A percentile compares a stretch with the other conserved stretches of the same genome.
Evolutionary conservation across 345 rosid genomes (phyloP).

Genomic region (rapeseed (Brassica napus)): Da-Ae NC_063438.1:7577501-7578000

Average conservation of each 20-base stretch:
- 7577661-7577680: background rate
- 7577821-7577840: conserved; percentile 1
- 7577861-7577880: background rate
- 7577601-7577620: conserved; percentile 12
- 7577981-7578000: background rate
- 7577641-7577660: background rate
- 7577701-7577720: conserved; percentile 7
- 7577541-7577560: conserved; percentile 16
- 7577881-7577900: background rate
- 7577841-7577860: background rate
- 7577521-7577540: conserved; percentile 19
- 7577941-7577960: conserved; percentile 9
- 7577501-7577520: conserved; percentile 26
- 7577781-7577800: conserved; percentile 5
- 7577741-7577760: conserved; percentile 2
- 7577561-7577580: conserved; percentile 15
- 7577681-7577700: conserved; percentile 5
- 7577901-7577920: conserved; percentile 1
- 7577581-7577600: background rate
- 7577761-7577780: conserved; percentile 6
- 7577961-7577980: background rate
- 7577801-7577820: conserved; percentile 8
- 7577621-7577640: background rate
- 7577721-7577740: background rate
- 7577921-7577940: conserved; percentile 1